These are phyloP conservation scores for Casuarina glauca DNA, from an alignment of 306 rosid genomes.

Conservation along the genomic window DNA sequence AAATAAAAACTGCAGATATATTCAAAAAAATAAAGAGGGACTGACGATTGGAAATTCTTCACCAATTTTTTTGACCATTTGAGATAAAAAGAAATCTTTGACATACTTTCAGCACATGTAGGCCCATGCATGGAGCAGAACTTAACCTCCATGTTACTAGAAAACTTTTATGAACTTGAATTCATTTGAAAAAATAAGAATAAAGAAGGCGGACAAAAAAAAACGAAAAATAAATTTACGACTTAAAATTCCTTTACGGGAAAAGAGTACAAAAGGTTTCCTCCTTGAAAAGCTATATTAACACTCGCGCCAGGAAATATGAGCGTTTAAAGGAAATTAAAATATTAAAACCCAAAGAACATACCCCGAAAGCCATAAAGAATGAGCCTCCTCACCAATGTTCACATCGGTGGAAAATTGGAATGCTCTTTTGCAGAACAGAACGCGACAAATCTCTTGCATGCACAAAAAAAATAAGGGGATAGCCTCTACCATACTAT, in stretches of 20 bases:
- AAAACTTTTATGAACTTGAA: background rate
- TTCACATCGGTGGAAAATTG: background rate
- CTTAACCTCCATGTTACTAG: background rate
- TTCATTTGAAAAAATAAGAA: background rate
- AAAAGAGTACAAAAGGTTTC: background rate
- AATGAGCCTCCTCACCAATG: background rate
- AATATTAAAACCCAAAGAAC: background rate
- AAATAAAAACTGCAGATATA: background rate
- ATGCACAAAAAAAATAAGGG: conserved; percentile 31
- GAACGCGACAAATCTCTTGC: conserved; percentile 33
- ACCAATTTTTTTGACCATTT: background rate
- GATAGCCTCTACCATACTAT: conserved; percentile 6
- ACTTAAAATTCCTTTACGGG: background rate
- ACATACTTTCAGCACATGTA: background rate
- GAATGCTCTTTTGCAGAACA: background rate
- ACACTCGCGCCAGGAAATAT: background rate
- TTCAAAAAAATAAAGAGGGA: background rate
- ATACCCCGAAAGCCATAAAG: background rate
- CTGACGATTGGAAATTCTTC: background rate
- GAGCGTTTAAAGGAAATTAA: background rate
- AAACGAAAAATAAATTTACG: background rate
- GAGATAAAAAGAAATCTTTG: background rate
- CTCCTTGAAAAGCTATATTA: background rate
- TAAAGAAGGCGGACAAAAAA: background rate
- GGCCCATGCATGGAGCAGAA: conserved; percentile 8